Evolutionary conservation across 345 rosid genomes (phyloP), one percentile per base, ranked within the genome.

Genomic region (Xanthoceras sorbifolium): DNA sequence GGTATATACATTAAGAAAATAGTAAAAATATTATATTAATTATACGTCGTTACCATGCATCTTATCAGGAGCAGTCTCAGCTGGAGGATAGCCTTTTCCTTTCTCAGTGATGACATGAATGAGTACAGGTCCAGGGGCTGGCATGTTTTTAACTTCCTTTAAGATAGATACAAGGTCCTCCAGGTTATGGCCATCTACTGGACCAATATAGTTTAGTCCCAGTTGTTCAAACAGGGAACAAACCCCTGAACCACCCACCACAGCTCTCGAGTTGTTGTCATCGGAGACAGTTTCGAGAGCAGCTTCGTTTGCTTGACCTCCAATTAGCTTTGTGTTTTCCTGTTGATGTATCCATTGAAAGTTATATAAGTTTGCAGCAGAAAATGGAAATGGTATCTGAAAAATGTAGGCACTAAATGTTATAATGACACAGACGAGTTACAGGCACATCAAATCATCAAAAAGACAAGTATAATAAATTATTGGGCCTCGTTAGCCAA

Each of bases 31-130:
- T 5, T 4, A 6, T 22, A 36, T 28, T 60, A 11, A n/a, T 62
- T 38, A 66, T 14, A 14, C 34, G 12, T 3, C 17, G 29, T 15
- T 84, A 84, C 91, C 92, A 67, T 86, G 92, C 88, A 83, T 81
- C 50, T 87, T 87, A 70, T 87, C 90, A 5, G 87, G 50, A 3
- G 90, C 89, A 2, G 52, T 31, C 64, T 89, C 87, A 40, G 92
- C 89, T 0, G 86, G 87, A 48, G 83, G 52, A 74, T 89, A 86
- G 25, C 90, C 92, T 77, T 85, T 85, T 14, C 89, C 89, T 69
- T 89, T 86, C 80, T 89, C 90, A 3, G 91, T 85, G 66, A 83
- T 59, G 18, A 83, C 72, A 81, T 88, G 91, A 54, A 88, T 77
- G 59, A 88, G 88, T 46, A 75, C 88, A 29, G 88, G 82, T 23